Percentiles rank a stretch among this genome's conserved stretches.
Evolutionary conservation across 2,329 filamentous ascomycete genomes (phyloP).

Genomic region (Penicillium nordicum): DNA sequence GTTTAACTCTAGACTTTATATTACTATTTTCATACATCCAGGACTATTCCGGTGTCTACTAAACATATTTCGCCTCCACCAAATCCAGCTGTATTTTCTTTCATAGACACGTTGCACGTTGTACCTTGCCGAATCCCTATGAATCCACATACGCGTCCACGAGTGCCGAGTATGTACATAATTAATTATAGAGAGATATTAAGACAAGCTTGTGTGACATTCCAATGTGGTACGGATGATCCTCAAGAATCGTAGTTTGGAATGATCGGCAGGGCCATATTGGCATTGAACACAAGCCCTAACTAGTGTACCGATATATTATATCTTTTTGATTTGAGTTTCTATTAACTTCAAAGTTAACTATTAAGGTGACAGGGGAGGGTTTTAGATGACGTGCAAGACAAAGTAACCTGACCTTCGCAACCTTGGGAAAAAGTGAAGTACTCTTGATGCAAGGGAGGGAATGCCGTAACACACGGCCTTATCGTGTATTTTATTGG

Average conservation of each 20-base stretch:
- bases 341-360: not conserved
- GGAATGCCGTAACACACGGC: not conserved
- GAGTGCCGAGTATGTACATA: not conserved
- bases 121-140: not conserved
- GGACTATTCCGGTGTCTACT: not conserved
- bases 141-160: conserved; percentile 1
- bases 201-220: conserved; percentile 4
- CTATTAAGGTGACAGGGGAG: conserved; percentile 2
- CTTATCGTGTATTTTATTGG: not conserved
- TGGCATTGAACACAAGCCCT: not conserved
- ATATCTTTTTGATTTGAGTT: not conserved
- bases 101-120: not conserved
- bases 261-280: conserved; percentile 11
- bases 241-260: not conserved
- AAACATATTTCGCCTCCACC: not conserved
- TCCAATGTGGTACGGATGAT: not conserved
- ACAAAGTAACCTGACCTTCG: not conserved
- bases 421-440: not conserved
- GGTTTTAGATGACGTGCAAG: conserved; percentile 16
- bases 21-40: not conserved
- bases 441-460: conserved; percentile 18
- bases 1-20: not conserved
- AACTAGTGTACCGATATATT: not conserved
- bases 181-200: not conserved
- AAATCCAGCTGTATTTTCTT: not conserved